These are phyloP conservation scores for Takashimella tepidaria DNA, from an alignment of 1,284 basidiomycete species.

Conservation along the genomic window DNA sequence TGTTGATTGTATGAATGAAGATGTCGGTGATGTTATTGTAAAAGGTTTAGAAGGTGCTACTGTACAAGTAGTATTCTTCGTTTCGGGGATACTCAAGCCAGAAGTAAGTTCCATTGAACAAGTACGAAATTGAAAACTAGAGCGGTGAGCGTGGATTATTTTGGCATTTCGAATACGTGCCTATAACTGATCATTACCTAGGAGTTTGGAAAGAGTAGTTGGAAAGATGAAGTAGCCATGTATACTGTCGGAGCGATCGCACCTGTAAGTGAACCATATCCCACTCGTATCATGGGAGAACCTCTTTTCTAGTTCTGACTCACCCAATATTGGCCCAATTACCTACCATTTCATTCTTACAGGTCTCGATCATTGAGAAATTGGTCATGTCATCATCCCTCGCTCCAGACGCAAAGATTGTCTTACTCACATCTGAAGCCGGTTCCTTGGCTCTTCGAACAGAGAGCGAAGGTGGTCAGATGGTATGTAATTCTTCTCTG, in stretches of 20 bases:
- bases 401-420: conserved; percentile 41
- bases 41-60: conserved; percentile 39
- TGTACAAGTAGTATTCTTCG: conserved; percentile 48
- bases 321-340: neutral
- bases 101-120: conserved; percentile 37
- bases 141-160: too few species aligned
- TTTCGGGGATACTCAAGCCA: conserved; percentile 49
- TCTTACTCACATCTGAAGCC: conserved; percentile 52
- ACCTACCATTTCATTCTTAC: neutral
- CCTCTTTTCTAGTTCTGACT: too few species aligned
- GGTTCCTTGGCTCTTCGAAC: conserved; percentile 51
- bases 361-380: neutral
- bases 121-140: neutral
- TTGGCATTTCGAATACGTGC: too few species aligned
- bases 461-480: conserved; percentile 51
- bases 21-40: conserved; percentile 45
- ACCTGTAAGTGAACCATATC: conserved; percentile 33
- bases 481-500: too few species aligned
- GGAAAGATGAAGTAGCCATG: conserved; percentile 50
- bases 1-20: conserved; percentile 47
- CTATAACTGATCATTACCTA: conserved; percentile 19
- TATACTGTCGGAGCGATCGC: conserved; percentile 52
- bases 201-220: conserved; percentile 48
- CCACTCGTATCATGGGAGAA: too few species aligned
- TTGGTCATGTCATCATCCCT: conserved; percentile 21